These are phyloP conservation scores for Coemansia nantahalensis DNA, from an alignment of 192 early-diverging fungal species.

Conservation along the genomic window DNA sequence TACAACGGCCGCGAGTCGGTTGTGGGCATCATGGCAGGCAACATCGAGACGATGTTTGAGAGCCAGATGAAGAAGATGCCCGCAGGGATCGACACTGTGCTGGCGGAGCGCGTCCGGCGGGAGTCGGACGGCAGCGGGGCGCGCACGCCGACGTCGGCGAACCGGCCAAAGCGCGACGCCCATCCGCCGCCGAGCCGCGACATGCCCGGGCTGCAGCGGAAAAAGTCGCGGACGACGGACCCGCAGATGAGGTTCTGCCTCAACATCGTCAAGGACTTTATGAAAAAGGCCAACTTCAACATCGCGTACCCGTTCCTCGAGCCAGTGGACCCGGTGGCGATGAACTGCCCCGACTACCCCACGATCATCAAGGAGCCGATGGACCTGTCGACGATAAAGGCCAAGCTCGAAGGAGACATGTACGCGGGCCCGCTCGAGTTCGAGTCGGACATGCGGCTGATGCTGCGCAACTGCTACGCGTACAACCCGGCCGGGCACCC, in stretches of 20 bases:
- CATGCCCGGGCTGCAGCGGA: conserved; percentile 38
- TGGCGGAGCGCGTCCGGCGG: conserved; percentile 43
- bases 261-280: conserved; percentile 61
- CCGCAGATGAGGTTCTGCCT: conserved; percentile 65
- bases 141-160: conserved; percentile 50
- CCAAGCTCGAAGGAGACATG: conserved; percentile 62
- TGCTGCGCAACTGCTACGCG: conserved; percentile 82
- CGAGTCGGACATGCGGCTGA: conserved; percentile 72
- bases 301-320: conserved; percentile 71
- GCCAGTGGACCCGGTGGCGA: conserved; percentile 82
- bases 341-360: conserved; percentile 87
- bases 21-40: conserved; percentile 65
- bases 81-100: conserved; percentile 50
- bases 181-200: conserved; percentile 59
- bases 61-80: conserved; percentile 72
- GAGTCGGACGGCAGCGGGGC: conserved; percentile 21
- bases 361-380: conserved; percentile 84
- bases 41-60: conserved; percentile 69
- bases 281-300: conserved; percentile 64
- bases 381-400: conserved; percentile 79
- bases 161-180: conserved; percentile 63
- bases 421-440: conserved; percentile 69
- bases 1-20: conserved; percentile 77
- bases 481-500: conserved; percentile 72
- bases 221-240: conserved; percentile 51